Conservation (phyloP, 805 yeast genomes). For the Wickerhamiella occidentalis region DNA sequence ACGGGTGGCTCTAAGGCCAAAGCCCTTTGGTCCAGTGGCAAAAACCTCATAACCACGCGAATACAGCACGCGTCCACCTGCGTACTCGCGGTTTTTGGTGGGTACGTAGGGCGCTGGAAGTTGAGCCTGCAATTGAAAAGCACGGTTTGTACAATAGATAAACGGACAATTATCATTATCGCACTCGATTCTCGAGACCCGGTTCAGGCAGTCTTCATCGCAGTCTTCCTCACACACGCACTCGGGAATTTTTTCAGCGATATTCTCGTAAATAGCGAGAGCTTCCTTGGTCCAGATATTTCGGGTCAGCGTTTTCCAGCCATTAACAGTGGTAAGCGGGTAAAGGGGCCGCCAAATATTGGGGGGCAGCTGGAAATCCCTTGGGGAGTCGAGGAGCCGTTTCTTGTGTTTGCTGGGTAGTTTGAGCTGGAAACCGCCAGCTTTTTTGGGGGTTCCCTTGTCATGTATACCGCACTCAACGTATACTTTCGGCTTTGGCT, state of each 20-base stretch:
- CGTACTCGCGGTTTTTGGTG: not conserved
- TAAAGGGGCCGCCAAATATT: conserved; percentile 29
- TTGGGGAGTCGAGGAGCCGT: not conserved
- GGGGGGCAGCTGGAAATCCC: conserved; percentile 28
- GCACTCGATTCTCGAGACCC: conserved; percentile 29
- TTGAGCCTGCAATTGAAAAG: conserved; percentile 23
- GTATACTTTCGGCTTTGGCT: not conserved
- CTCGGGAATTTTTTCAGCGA: not conserved
- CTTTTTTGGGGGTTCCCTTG: not conserved
- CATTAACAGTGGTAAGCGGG: conserved; percentile 18
- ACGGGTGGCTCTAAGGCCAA: conserved; percentile 33
- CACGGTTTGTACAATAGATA: conserved; percentile 32
- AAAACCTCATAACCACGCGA: conserved; percentile 26
- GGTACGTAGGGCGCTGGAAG: conserved; percentile 11
- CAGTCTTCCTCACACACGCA: conserved; percentile 26
- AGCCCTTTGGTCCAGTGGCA: conserved; percentile 32
- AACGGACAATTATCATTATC: conserved; percentile 26
- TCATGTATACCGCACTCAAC: not conserved
- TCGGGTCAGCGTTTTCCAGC: conserved; percentile 25
- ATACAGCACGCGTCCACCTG: conserved; percentile 8
- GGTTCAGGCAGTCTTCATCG: conserved; percentile 29
- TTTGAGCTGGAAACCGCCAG: not conserved
- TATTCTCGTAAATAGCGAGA: not conserved
- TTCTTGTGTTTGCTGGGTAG: not conserved
- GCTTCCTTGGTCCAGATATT: conserved; percentile 14